Evolutionary conservation across 106 monocot genomes (phyloP).

Genomic region (Dioscorea zingiberensis): DNA sequence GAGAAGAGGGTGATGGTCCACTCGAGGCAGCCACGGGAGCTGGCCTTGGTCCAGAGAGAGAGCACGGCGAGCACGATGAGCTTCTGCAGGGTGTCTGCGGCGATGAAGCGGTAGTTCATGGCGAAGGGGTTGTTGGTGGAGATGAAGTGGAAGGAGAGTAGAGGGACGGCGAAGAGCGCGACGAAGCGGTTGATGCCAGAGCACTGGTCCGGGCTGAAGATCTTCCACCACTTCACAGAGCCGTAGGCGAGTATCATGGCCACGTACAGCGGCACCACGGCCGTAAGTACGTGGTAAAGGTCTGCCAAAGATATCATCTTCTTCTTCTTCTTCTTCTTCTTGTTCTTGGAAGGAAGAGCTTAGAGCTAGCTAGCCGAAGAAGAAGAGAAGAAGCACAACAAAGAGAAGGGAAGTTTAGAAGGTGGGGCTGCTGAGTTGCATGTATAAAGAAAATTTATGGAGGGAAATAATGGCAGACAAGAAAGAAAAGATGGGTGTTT

Average conservation of each 20-base stretch:
- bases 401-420: too few species aligned
- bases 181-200: constrained; percentile 63
- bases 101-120: constrained; percentile 49
- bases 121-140: constrained; percentile 43
- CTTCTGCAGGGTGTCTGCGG: constrained; percentile 56
- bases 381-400: not conserved
- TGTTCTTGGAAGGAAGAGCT: too few species aligned
- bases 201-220: constrained; percentile 47
- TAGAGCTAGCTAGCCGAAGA: too few species aligned
- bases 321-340: not conserved
- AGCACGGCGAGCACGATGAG: constrained; percentile 29
- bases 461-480: too few species aligned
- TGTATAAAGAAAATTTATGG: too few species aligned
- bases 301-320: constrained; percentile 28
- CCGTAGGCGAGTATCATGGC: constrained; percentile 48
- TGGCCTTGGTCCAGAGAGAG: constrained; percentile 21
- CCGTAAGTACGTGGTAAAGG: constrained; percentile 47
- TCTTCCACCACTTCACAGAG: constrained; percentile 50
- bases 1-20: constrained; percentile 52
- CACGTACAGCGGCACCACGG: constrained; percentile 51
- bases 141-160: constrained; percentile 59
- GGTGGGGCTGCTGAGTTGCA: too few species aligned
- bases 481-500: too few species aligned
- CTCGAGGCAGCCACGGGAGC: constrained; percentile 30
- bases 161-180: constrained; percentile 47